A percentile compares a stretch with the other conserved stretches of the same genome.
Conservation (phyloP, 768 basidiomycete species). For the Tylopilus cervinicoccineus region DNA sequence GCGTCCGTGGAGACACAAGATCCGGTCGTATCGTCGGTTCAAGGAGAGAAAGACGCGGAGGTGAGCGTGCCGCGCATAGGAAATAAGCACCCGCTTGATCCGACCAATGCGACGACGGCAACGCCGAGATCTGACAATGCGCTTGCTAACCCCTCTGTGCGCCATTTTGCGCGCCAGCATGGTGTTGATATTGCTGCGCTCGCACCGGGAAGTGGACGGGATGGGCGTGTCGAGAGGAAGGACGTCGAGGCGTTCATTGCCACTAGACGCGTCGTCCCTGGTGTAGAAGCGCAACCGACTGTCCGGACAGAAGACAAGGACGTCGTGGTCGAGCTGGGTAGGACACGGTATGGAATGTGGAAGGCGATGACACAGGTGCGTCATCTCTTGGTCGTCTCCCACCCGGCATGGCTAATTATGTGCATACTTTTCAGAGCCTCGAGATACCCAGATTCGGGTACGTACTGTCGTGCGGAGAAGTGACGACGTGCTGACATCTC, state of each 20-base stretch:
- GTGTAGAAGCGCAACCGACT: not conserved
- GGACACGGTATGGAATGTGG: constrained; percentile 84
- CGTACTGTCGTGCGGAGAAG: constrained; percentile 13
- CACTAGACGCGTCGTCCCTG: constrained; percentile 4
- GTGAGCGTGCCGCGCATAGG: not conserved
- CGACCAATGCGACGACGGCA: constrained; percentile 33
- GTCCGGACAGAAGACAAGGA: constrained; percentile 34
- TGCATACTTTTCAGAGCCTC: constrained; percentile 51
- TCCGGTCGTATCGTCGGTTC: constrained; percentile 7
- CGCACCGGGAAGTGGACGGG: constrained; percentile 67
- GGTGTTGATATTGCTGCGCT: constrained; percentile 56
- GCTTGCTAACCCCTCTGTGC: constrained; percentile 73
- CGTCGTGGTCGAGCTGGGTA: constrained; percentile 63
- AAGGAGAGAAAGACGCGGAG: not conserved
- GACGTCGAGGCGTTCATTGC: constrained; percentile 66
- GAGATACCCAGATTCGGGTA: constrained; percentile 85
- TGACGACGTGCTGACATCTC: constrained; percentile 1
- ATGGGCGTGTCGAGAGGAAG: constrained; percentile 67
- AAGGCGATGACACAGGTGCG: constrained; percentile 81
- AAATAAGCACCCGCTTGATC: constrained; percentile 62
- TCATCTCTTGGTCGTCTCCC: not conserved
- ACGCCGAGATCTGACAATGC: constrained; percentile 31
- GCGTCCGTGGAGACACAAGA: constrained; percentile 4
- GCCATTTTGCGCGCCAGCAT: constrained; percentile 67
- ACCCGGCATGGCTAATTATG: not conserved